phyloP scores from a whole-genome alignment of 768 basidiomycete species.

The Auriscalpium orientale region DNA sequence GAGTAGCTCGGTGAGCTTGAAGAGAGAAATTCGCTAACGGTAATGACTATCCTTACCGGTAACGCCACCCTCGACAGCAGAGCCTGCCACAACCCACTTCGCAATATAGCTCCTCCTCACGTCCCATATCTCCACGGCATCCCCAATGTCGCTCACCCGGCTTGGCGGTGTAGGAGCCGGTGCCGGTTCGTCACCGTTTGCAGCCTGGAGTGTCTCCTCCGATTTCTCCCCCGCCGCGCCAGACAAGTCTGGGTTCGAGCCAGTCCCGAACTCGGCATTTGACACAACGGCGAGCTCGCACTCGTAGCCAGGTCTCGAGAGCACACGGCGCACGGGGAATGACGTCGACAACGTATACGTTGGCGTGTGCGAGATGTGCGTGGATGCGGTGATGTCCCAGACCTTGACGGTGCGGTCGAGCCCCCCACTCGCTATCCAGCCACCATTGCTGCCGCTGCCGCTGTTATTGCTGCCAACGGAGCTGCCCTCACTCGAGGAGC shows the following conservation, averaged over 20 bases:
- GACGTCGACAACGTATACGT: constrained; percentile 68
- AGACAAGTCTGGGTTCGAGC: constrained; percentile 20
- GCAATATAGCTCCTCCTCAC: constrained; percentile 73
- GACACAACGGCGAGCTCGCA: constrained; percentile 73
- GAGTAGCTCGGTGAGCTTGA: no score
- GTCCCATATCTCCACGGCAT: constrained; percentile 82
- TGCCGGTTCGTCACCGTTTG: constrained; percentile 4
- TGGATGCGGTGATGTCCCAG: constrained; percentile 59
- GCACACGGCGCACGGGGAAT: constrained; percentile 63
- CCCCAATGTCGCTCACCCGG: constrained; percentile 29
- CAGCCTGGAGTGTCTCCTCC: constrained; percentile 4
- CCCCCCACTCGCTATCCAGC: constrained; percentile 77
- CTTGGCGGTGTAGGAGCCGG: constrained; percentile 1
- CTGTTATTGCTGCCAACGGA: background rate
- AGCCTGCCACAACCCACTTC: constrained; percentile 70
- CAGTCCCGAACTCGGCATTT: constrained; percentile 45
- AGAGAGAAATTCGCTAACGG: no score
- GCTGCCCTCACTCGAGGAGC: constrained; percentile 3
- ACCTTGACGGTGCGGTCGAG: constrained; percentile 77
- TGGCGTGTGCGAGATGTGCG: constrained; percentile 54
- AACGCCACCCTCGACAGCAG: constrained; percentile 61
- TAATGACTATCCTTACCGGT: constrained; percentile 43
- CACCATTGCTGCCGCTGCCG: constrained; percentile 24
- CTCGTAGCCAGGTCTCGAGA: constrained; percentile 72
- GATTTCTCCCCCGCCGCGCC: background rate